These are phyloP conservation scores for Saturnispora galanensis DNA, from an alignment of 805 yeast genomes.

Conservation along the genomic window DNA sequence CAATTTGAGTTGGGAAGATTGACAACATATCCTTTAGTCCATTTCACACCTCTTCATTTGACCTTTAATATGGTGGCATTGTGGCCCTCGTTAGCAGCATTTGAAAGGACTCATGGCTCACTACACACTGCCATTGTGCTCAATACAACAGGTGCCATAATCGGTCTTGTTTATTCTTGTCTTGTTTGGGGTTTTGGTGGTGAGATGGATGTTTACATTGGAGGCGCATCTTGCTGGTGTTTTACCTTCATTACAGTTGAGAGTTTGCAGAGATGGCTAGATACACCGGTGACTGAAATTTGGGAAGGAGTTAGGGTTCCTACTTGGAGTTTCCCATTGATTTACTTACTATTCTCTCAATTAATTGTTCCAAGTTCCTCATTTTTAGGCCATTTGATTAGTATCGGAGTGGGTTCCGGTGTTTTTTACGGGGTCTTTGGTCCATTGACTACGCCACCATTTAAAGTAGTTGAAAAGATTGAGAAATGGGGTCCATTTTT, in stretches of 20 bases:
- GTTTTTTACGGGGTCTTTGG: slow-evolving; percentile 48
- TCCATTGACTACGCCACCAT: slow-evolving; percentile 54
- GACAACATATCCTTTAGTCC: slow-evolving; percentile 70
- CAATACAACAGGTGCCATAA: slow-evolving; percentile 56
- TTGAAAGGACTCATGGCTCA: slow-evolving; percentile 71
- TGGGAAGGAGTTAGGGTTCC: slow-evolving; percentile 39
- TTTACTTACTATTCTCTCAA: slow-evolving; percentile 38
- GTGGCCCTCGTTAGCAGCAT: slow-evolving; percentile 49
- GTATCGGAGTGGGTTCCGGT: slow-evolving; percentile 55
- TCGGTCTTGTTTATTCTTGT: slow-evolving; percentile 58
- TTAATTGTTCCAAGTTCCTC: slow-evolving; percentile 56
- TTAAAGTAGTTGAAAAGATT: slow-evolving; percentile 51
- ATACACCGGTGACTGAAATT: slow-evolving; percentile 13
- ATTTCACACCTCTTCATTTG: slow-evolving; percentile 52
- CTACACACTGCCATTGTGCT: slow-evolving; percentile 75
- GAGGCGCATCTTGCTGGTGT: slow-evolving; percentile 68
- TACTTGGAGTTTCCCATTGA: slow-evolving; percentile 49
- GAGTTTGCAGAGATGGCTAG: slow-evolving; percentile 31
- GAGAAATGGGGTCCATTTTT: slow-evolving; percentile 35
- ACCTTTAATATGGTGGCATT: slow-evolving; percentile 48
- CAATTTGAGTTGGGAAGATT: slow-evolving; percentile 38
- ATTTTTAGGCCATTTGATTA: slow-evolving; percentile 66
- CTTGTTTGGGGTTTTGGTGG: slow-evolving; percentile 45
- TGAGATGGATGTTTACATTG: slow-evolving; percentile 42
- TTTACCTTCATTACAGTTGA: slow-evolving; percentile 57